These are phyloP conservation scores for Phytopythium delawarense DNA, from an alignment of 352 stramenopile genomes.

Conservation along the genomic window DNA sequence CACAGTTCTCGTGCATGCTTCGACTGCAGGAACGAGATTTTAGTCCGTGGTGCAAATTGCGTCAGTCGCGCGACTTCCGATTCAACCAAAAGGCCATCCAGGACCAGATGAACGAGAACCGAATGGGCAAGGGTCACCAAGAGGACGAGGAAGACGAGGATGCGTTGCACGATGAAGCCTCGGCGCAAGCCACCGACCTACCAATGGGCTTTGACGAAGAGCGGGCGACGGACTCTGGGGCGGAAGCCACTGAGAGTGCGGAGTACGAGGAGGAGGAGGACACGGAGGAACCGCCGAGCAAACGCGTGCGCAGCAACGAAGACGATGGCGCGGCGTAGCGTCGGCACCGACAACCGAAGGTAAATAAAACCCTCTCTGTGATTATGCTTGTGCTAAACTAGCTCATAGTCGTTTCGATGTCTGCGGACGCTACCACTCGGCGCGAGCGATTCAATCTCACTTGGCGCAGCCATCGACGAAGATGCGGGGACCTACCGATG, in stretches of 20 bases:
- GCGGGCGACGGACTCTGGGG: slow-evolving; percentile 4
- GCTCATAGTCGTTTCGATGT: slow-evolving; percentile 5
- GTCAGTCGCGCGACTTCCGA: slow-evolving; percentile 47
- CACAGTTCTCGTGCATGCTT: not conserved
- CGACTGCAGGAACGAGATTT: slow-evolving; percentile 34
- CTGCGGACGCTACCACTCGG: not conserved
- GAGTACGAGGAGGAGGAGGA: slow-evolving; percentile 1
- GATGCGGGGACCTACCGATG: not conserved
- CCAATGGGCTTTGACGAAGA: not conserved
- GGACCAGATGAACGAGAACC: slow-evolving; percentile 16
- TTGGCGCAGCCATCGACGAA: slow-evolving; percentile 1
- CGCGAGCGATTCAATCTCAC: slow-evolving; percentile 2
- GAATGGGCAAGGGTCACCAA: slow-evolving; percentile 11
- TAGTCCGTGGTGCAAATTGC: slow-evolving; percentile 41
- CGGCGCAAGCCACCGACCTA: slow-evolving; percentile 6
- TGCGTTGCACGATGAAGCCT: slow-evolving; percentile 12
- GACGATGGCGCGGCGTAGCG: not conserved
- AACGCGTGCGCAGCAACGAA: not conserved
- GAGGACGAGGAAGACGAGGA: slow-evolving; percentile 10
- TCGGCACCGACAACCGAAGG: not conserved
- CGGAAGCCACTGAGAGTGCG: slow-evolving; percentile 8
- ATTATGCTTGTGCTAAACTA: not conserved
- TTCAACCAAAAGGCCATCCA: slow-evolving; percentile 39
- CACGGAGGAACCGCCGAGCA: not conserved
- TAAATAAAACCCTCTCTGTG: not conserved